Evolutionary conservation across 2,329 filamentous ascomycete genomes (phyloP).

Genomic region (Aspergillus ibericus): DNA sequence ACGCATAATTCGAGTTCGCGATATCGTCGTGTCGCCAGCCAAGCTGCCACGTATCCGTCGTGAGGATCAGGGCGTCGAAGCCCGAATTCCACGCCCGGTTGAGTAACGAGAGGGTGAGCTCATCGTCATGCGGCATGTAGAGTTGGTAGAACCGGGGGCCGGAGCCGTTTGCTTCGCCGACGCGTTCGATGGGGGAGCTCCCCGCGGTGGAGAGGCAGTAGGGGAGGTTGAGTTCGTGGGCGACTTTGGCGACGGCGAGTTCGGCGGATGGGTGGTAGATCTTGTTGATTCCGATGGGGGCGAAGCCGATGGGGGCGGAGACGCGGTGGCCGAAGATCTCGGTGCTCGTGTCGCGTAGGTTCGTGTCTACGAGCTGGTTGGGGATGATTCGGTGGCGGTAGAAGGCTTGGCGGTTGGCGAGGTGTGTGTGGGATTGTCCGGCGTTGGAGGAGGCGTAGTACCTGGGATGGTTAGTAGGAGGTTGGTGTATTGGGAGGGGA

Average conservation of each 20-base stretch:
- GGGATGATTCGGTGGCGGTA: constrained; percentile 64
- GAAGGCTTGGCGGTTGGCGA: constrained; percentile 64
- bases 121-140: constrained; percentile 65
- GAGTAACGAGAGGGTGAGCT: constrained; percentile 57
- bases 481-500: too few relatives aligned
- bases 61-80: constrained; percentile 60
- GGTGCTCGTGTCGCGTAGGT: constrained; percentile 57
- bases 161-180: constrained; percentile 56
- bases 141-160: constrained; percentile 62
- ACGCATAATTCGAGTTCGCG: constrained; percentile 60
- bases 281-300: constrained; percentile 65
- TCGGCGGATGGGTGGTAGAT: constrained; percentile 63
- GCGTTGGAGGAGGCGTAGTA: constrained; percentile 41
- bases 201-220: constrained; percentile 63
- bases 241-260: constrained; percentile 59
- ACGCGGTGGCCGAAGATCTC: constrained; percentile 62
- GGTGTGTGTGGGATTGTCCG: constrained; percentile 45
- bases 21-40: constrained; percentile 63
- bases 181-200: constrained; percentile 57
- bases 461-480: constrained; percentile 15
- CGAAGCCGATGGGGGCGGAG: constrained; percentile 63
- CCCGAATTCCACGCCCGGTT: constrained; percentile 56
- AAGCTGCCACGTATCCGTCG: constrained; percentile 64
- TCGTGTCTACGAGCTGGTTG: constrained; percentile 62
- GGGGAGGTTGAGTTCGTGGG: constrained; percentile 59